A percentile compares a stretch with the other conserved stretches of the same genome.
These are phyloP conservation scores for Talaromyces piceae DNA, from an alignment of 2,329 filamentous ascomycete species.

Conservation along the genomic window DNA sequence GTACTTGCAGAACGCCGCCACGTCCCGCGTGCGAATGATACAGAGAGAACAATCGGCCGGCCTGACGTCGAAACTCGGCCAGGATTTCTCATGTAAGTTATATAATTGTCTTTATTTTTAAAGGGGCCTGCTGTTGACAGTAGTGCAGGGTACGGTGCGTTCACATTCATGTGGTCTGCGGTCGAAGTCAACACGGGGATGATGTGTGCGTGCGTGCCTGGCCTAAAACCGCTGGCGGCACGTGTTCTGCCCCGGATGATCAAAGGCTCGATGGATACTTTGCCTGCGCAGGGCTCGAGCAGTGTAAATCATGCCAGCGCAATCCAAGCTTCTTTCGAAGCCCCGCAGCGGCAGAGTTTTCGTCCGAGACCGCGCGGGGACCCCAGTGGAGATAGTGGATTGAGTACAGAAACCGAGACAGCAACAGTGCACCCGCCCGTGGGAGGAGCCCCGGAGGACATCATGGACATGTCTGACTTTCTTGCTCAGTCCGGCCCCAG, in stretches of 20 bases:
- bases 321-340: neutral
- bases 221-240: conserved; percentile 75
- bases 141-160: conserved; percentile 69
- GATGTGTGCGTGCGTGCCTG: conserved; percentile 86
- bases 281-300: conserved; percentile 13
- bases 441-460: conserved; percentile 9
- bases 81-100: conserved; percentile 48
- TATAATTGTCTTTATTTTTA: conserved; percentile 14
- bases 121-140: conserved; percentile 17
- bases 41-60: conserved; percentile 9
- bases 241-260: conserved; percentile 51
- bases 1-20: conserved; percentile 69
- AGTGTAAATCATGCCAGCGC: neutral
- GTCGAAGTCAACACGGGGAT: conserved; percentile 89
- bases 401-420: conserved; percentile 11
- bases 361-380: conserved; percentile 1
- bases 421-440: conserved; percentile 5
- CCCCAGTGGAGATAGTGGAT: too few species aligned
- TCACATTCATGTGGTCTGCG: conserved; percentile 88
- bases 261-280: conserved; percentile 36
- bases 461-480: conserved; percentile 44
- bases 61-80: conserved; percentile 13
- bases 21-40: conserved; percentile 27
- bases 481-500: conserved; percentile 42
- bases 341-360: neutral